These are phyloP conservation scores for Evernia prunastri DNA, from an alignment of 495 filamentous ascomycete genomes.

Conservation along the genomic window DNA sequence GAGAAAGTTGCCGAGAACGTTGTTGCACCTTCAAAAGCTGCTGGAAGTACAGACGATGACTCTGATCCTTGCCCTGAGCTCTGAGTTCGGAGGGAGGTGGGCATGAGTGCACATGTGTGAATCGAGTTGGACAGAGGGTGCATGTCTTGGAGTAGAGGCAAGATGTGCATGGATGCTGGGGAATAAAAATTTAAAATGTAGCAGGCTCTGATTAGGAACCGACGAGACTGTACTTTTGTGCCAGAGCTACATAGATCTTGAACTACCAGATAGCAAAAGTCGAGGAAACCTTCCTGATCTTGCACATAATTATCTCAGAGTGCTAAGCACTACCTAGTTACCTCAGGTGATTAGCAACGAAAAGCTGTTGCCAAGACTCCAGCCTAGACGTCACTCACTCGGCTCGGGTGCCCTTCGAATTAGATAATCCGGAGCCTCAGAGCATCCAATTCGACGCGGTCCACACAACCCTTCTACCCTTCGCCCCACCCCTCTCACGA, in stretches of 20 bases:
- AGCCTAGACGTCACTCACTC: neutral
- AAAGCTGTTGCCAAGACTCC: neutral
- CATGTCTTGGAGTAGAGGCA: neutral
- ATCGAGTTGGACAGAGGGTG: neutral
- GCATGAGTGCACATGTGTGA: neutral
- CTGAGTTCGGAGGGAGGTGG: neutral
- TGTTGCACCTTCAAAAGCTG: neutral
- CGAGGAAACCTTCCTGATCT: neutral
- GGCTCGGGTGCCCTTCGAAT: neutral
- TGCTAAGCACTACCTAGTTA: no score
- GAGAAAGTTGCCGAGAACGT: neutral
- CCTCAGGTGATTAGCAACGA: no score
- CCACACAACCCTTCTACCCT: neutral
- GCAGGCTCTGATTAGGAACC: neutral
- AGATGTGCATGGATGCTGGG: neutral
- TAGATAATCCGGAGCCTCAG: neutral
- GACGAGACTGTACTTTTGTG: neutral
- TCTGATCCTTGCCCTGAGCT: constrained; percentile 3
- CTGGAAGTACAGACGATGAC: neutral
- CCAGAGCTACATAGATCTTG: neutral
- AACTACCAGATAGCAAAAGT: neutral
- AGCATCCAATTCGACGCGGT: neutral
- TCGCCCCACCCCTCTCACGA: neutral
- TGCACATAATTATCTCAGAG: neutral
- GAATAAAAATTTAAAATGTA: neutral